Base-by-base conservation (phyloP, 2,329 filamentous ascomycete genomes). In the Daldinia sp. region DNA sequence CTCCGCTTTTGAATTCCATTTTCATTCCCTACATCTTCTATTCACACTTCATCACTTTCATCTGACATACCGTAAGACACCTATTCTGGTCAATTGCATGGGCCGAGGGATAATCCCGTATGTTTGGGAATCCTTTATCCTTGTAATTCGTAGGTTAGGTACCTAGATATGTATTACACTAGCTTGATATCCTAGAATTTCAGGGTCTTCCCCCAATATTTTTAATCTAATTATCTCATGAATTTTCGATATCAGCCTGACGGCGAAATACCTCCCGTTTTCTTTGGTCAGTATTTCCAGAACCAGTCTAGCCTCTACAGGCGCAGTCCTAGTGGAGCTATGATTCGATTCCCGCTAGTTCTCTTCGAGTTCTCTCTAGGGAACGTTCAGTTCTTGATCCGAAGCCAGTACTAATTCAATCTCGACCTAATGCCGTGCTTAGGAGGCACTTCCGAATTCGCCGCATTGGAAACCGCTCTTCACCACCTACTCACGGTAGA, bases 261-360 rank as follows among this genome's bases (percentile, higher is more conserved):
- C 67, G 69, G 69, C 61, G 67, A 68, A 64, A 70, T 72, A 70
- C 46, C 48, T 65, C 69, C 69, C 69, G 67, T 66, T 59, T 58
- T 46, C 42, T 59, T 56, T 48, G 53, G 23, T 57, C 60, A 63
- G 61, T 60, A 50, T 33, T 48, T 15, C 55, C 44, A 67, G 46
- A 42, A 57, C 39, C 39, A 60, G 50, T 69, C 67, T 67, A 61
- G 54, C 37, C 63, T 65, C 60, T 61, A 44, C 26, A 30, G 60
- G 53, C 48, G 54, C 39, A 60, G 35, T 61, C 15, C 53, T 50
- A 50, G 67, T 63, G 62, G 68, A 71, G 65, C 37, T 63, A 15
- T n/a, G 41, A 39, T 57, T 57, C 54, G 37, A 64, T 10, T 63
- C 42, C 30, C 42, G 35, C 69, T 65, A 67, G 39, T 35, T 53